Evolutionary conservation across 352 stramenopile species (phyloP).

Genomic region (Blastocystis sp.): DNA sequence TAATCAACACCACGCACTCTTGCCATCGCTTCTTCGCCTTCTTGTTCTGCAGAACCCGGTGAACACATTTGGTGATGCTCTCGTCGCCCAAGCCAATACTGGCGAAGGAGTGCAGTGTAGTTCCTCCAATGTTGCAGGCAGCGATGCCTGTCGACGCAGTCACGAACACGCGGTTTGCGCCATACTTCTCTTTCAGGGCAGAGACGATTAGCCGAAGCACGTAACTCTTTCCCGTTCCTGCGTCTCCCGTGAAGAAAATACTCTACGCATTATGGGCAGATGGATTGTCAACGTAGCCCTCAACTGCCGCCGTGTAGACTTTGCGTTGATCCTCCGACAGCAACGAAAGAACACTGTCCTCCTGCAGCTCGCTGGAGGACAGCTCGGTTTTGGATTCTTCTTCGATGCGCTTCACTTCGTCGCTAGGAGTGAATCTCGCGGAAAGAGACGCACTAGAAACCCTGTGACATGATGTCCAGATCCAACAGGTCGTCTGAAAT

Average conservation of each 20-base stretch:
- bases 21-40: conserved; percentile 72
- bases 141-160: conserved; percentile 81
- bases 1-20: conserved; percentile 78
- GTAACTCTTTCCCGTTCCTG: conserved; percentile 81
- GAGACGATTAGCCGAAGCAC: conserved; percentile 77
- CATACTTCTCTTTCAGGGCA: conserved; percentile 48
- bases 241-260: conserved; percentile 82
- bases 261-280: conserved; percentile 72
- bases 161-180: conserved; percentile 76
- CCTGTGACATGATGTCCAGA: conserved; percentile 44
- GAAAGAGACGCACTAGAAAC: neutral
- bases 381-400: conserved; percentile 28
- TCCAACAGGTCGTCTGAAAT: conserved; percentile 19
- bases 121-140: conserved; percentile 77
- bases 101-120: conserved; percentile 86
- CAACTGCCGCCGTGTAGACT: conserved; percentile 44
- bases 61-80: conserved; percentile 57
- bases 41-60: conserved; percentile 72
- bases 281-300: conserved; percentile 20
- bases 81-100: conserved; percentile 77
- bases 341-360: neutral
- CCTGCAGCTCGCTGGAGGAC: neutral
- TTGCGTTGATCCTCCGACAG: conserved; percentile 50
- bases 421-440: neutral
- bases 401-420: conserved; percentile 42